Evolutionary conservation across 2,329 filamentous ascomycete species (phyloP).

Genomic region (Phialemonium atrogriseum): DNA sequence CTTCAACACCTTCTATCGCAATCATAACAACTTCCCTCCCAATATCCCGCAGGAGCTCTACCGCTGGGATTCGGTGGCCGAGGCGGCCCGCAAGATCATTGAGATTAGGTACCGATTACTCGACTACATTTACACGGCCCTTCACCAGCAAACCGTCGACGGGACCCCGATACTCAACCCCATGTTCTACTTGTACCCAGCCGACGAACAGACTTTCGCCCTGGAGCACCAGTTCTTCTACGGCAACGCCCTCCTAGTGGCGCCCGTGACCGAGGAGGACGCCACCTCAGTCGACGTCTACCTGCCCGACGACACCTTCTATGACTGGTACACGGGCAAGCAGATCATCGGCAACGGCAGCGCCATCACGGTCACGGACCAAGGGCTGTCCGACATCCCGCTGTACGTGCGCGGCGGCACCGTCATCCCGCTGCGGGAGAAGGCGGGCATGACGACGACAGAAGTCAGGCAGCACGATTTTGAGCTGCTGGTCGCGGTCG

Average conservation of each 20-base stretch:
- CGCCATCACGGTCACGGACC: slow-evolving; percentile 27
- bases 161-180: slow-evolving; percentile 61
- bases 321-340: slow-evolving; percentile 42
- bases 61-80: slow-evolving; percentile 52
- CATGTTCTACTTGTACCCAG: slow-evolving; percentile 59
- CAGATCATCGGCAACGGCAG: slow-evolving; percentile 31
- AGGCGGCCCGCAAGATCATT: slow-evolving; percentile 57
- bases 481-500: slow-evolving; percentile 61
- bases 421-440: slow-evolving; percentile 53
- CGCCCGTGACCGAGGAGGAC: slow-evolving; percentile 35
- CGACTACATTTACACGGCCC: slow-evolving; percentile 67
- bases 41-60: slow-evolving; percentile 63
- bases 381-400: slow-evolving; percentile 47
- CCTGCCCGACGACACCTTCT: slow-evolving; percentile 38
- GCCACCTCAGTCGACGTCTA: slow-evolving; percentile 35
- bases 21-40: slow-evolving; percentile 49
- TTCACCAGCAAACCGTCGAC: slow-evolving; percentile 50
- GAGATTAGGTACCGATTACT: slow-evolving; percentile 61
- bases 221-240: slow-evolving; percentile 40
- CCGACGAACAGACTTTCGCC: slow-evolving; percentile 29
- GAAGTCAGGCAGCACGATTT: slow-evolving; percentile 58
- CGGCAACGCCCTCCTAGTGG: slow-evolving; percentile 34
- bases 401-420: slow-evolving; percentile 58
- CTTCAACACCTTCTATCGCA: slow-evolving; percentile 68
- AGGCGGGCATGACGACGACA: slow-evolving; percentile 53